Evolutionary conservation across 2,329 filamentous ascomycete species (phyloP).

Genomic region (Decorospora gaudefroyi): DNA sequence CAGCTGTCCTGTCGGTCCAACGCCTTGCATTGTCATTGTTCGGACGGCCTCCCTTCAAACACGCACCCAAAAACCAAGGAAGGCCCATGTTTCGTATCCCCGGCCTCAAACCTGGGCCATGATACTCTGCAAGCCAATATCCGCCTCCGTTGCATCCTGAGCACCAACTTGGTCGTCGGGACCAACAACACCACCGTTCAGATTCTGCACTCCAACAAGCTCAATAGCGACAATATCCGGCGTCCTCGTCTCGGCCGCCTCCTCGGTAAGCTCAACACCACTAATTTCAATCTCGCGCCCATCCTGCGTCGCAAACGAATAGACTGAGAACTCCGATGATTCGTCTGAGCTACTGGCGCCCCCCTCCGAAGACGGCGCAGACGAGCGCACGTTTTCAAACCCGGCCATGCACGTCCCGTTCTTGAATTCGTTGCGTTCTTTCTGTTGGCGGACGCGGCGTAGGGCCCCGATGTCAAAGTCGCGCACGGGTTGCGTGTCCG

Average conservation of each 20-base stretch:
- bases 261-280: conserved; percentile 62
- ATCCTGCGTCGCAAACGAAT: conserved; percentile 35
- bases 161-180: neutral
- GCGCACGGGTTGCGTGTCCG: conserved; percentile 11
- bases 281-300: conserved; percentile 53
- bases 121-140: conserved; percentile 25
- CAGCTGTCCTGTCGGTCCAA: no score
- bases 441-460: conserved; percentile 33
- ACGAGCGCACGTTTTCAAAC: conserved; percentile 16
- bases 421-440: conserved; percentile 31
- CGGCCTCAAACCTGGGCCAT: conserved; percentile 34
- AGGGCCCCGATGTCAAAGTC: conserved; percentile 37
- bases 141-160: conserved; percentile 10
- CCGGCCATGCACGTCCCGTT: conserved; percentile 22
- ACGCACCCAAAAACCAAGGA: no score
- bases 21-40: no score
- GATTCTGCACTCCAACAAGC: conserved; percentile 6
- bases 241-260: conserved; percentile 56
- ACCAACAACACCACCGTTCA: conserved; percentile 1
- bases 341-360: conserved; percentile 12
- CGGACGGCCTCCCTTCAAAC: no score
- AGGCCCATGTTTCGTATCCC: neutral
- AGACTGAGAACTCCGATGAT: conserved; percentile 31
- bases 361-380: neutral
- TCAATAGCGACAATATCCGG: conserved; percentile 39